Conservation (phyloP, 129 eudicot genomes). For the Tagetes patula region DNA sequence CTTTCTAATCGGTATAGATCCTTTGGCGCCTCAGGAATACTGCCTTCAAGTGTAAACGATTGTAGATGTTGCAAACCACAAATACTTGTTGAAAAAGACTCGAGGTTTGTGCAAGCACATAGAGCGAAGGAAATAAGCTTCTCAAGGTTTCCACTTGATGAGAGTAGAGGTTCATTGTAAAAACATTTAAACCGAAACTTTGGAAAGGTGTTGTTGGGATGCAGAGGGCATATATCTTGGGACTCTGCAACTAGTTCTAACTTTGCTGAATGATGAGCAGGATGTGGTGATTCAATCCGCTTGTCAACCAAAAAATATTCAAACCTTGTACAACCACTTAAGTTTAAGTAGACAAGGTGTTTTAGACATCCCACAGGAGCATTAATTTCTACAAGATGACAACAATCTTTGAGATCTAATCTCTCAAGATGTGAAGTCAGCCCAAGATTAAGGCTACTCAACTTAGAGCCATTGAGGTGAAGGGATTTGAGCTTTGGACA, state of each 20-base stretch:
- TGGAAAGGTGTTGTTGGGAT: neutral
- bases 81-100: neutral
- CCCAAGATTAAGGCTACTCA: conserved; percentile 15
- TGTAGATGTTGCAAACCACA: neutral
- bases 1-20: neutral
- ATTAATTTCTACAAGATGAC: neutral
- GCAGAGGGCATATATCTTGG: conserved; percentile 8
- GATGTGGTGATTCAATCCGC: neutral
- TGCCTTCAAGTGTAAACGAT: conserved; percentile 4
- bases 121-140: neutral
- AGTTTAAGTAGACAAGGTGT: conserved; percentile 9
- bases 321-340: neutral
- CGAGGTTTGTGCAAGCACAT: conserved; percentile 17
- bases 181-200: neutral
- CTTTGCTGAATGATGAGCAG: neutral
- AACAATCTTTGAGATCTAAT: neutral
- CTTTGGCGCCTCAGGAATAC: neutral
- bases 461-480: neutral
- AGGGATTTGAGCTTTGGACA: conserved; percentile 5
- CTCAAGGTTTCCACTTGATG: conserved; percentile 10
- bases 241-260: neutral
- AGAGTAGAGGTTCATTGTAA: neutral
- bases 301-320: conserved; percentile 9
- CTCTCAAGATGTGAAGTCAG: neutral
- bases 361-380: neutral